Evolutionary conservation across 2,329 filamentous ascomycete species (phyloP), one percentile per base, ranked within the genome.

Genomic region (Rasamsonia emersonii): DNA sequence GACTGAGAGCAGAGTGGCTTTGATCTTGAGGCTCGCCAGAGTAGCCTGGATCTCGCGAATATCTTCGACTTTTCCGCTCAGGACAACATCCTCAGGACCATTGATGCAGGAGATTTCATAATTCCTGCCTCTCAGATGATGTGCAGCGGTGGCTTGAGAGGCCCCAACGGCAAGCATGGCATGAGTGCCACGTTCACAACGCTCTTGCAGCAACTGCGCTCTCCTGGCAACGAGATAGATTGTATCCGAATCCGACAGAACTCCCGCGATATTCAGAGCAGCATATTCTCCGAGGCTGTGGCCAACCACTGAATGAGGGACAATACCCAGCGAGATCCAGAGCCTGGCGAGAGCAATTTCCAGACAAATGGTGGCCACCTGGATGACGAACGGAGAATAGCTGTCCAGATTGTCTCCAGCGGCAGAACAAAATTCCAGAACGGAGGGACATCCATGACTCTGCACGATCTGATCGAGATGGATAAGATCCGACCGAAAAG

Each of bases 81-180:
- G 65, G 2, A 91, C 85, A 7, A 78, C 86, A 51, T 86, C 82
- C 30, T 75, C 67, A 0, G 79, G 77, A 0, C 79, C 76, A 45
- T 93, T 93, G 52, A 86, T 71, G 61, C 85, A 91, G 10, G 84
- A 79, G 38, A 77, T 59, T 44, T 73, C 68, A 19, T 14, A 51
- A 3, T 15, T n/a, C 7, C n/a, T 15, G 26, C 20, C 21, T 51
- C n/a, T n/a, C n/a, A n/a, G n/a, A n/a, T n/a, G n/a, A n/a, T n/a
- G n/a, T n/a, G n/a, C n/a, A n/a, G n/a, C n/a, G n/a, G n/a, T n/a
- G n/a, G n/a, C n/a, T n/a, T n/a, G n/a, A n/a, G n/a, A n/a, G n/a
- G n/a, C n/a, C n/a, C n/a, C n/a, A n/a, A 64, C 51, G 14, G 61
- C 60, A 11, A 65, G 46, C 62, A 66, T 65, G 3, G 58, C 49